phyloP scores from a whole-genome alignment of 768 basidiomycete genomes.

The Leccinum obscurum region DNA sequence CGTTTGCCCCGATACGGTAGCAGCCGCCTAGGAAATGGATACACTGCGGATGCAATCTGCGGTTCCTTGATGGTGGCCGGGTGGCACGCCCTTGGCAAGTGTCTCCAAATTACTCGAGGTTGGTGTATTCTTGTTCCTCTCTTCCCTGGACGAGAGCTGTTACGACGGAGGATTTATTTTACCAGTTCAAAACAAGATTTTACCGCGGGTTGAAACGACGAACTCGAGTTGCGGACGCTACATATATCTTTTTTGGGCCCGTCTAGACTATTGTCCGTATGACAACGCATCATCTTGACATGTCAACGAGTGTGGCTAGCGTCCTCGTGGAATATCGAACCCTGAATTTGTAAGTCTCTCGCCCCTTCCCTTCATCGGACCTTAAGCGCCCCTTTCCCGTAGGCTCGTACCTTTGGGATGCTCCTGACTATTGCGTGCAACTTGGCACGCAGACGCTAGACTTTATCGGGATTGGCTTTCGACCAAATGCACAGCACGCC shows the following conservation, averaged over 20 bases:
- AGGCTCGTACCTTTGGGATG: constrained; percentile 7
- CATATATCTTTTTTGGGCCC: background rate
- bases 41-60: background rate
- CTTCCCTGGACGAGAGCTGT: background rate
- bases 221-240: background rate
- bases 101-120: background rate
- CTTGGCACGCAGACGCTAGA: constrained; percentile 1
- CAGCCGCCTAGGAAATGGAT: background rate
- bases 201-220: background rate
- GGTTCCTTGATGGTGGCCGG: background rate
- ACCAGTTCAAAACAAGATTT: background rate
- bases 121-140: background rate
- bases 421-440: constrained; percentile 5
- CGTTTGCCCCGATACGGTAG: background rate
- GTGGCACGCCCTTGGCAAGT: constrained; percentile 2
- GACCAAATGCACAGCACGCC: constrained; percentile 24
- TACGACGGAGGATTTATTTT: background rate
- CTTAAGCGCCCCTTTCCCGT: constrained; percentile 35
- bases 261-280: background rate
- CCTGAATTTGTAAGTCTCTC: constrained; percentile 23
- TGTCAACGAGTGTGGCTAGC: constrained; percentile 7
- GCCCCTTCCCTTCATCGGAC: constrained; percentile 26
- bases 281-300: constrained; percentile 3
- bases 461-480: constrained; percentile 10
- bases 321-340: constrained; percentile 18